Evolutionary conservation across 2,329 filamentous ascomycete species (phyloP).

Genomic region (Alternaria longipes): DNA sequence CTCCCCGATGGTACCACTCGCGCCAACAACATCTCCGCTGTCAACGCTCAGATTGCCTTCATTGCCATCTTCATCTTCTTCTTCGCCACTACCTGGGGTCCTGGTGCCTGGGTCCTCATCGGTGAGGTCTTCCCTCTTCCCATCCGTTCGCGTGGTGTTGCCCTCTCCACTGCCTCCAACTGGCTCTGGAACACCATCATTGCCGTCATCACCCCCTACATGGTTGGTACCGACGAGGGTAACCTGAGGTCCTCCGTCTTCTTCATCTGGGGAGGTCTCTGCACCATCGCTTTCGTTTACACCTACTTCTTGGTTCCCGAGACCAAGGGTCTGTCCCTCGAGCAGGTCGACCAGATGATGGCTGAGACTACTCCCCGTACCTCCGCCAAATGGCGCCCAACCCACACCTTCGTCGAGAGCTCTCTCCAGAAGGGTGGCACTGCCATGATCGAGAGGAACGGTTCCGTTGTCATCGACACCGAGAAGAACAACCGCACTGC

Average conservation of each 20-base stretch:
- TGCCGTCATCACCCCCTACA: constrained; percentile 69
- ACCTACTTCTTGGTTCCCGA: constrained; percentile 79
- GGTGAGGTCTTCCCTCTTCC: constrained; percentile 78
- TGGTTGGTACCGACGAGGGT: constrained; percentile 72
- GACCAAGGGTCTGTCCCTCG: constrained; percentile 78
- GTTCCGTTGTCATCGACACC: constrained; percentile 1
- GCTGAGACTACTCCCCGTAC: constrained; percentile 80
- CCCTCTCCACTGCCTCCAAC: constrained; percentile 86
- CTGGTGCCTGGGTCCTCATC: constrained; percentile 64
- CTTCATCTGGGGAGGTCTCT: constrained; percentile 55
- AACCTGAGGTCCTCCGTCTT: constrained; percentile 66
- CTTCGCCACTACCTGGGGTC: constrained; percentile 69
- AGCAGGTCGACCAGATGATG: constrained; percentile 86
- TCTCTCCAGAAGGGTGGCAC: constrained; percentile 3
- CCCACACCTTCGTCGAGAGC: constrained; percentile 6
- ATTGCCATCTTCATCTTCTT: constrained; percentile 92
- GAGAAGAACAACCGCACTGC: constrained; percentile 7
- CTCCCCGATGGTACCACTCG: neutral
- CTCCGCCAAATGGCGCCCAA: constrained; percentile 70
- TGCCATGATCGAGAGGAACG: constrained; percentile 4
- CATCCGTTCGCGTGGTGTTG: constrained; percentile 69
- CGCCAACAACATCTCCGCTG: constrained; percentile 50
- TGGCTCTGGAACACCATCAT: constrained; percentile 66
- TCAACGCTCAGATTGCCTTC: constrained; percentile 74
- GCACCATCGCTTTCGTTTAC: constrained; percentile 66